Conservation (phyloP, 805 yeast genomes). For the Monosporozyma aquatica region DNA sequence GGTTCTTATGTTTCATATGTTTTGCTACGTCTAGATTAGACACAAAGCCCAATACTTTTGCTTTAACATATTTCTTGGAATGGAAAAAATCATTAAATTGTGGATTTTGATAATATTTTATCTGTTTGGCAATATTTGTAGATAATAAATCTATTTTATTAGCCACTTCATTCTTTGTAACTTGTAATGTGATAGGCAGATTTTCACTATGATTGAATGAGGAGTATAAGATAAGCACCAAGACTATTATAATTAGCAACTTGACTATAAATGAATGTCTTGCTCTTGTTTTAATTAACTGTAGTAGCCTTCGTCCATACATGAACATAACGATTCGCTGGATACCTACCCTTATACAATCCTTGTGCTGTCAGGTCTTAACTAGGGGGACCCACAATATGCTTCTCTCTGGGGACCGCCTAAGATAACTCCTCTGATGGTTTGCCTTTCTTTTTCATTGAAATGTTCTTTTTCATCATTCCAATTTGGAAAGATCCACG, state of each 20-base stretch:
- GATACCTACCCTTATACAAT: too few species aligned
- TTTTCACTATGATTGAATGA: background rate
- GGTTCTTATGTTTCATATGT: background rate
- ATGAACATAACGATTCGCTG: too few species aligned
- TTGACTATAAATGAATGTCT: too few species aligned
- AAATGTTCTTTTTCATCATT: too few species aligned
- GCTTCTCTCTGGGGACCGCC: too few species aligned
- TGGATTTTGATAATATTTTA: constrained; percentile 4
- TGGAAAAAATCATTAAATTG: constrained; percentile 6
- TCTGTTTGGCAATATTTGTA: constrained; percentile 7
- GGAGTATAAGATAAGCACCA: background rate
- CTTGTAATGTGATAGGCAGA: background rate
- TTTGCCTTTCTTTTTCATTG: too few species aligned
- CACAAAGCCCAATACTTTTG: constrained; percentile 6
- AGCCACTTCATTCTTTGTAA: background rate
- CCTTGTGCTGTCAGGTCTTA: too few species aligned
- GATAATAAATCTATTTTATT: constrained; percentile 8
- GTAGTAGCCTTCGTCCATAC: too few species aligned
- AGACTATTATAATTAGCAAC: background rate
- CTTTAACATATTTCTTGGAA: constrained; percentile 4
- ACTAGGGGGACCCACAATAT: too few species aligned
- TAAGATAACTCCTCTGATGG: too few species aligned
- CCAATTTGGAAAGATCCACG: too few species aligned
- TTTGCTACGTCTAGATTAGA: constrained; percentile 11
- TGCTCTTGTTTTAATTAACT: too few species aligned